Percentiles rank a stretch among this genome's conserved stretches.
Evolutionary conservation across 345 rosid genomes (phyloP).

Genomic region (Eucalyptus melliodora): DNA sequence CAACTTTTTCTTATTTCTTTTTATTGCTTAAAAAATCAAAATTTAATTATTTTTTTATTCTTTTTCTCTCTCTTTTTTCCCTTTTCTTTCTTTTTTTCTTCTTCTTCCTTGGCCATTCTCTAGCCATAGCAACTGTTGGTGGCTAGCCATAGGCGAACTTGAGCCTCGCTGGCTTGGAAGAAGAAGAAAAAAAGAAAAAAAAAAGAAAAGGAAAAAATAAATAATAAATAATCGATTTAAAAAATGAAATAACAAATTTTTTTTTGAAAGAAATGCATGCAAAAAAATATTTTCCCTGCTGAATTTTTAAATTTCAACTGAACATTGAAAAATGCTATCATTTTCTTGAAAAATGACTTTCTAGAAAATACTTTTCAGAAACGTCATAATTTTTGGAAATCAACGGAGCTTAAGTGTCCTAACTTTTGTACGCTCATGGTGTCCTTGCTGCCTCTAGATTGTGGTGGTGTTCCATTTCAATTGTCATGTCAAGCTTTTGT

Average conservation of each 20-base stretch:
- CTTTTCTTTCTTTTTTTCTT: no score
- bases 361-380: rapidly evolving
- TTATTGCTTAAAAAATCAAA: no score
- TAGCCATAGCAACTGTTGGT: rapidly evolving
- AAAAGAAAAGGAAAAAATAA: no score
- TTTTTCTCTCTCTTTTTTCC: rapidly evolving
- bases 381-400: rapidly evolving
- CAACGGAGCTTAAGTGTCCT: rapidly evolving
- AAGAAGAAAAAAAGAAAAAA: no score
- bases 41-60: rapidly evolving
- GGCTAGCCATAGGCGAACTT: rapidly evolving
- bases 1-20: no score
- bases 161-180: no score
- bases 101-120: no score
- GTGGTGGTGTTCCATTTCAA: neutral
- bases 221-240: rapidly evolving
- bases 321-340: no score
- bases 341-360: rapidly evolving
- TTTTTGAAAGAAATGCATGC: no score
- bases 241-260: no score
- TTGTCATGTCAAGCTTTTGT: neutral
- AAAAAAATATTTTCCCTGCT: rapidly evolving
- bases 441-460: neutral
- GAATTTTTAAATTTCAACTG: no score
- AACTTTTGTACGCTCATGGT: rapidly evolving